Conservation (phyloP, 2,329 filamentous ascomycete genomes). For the Chaetomiaceae sp. region DNA sequence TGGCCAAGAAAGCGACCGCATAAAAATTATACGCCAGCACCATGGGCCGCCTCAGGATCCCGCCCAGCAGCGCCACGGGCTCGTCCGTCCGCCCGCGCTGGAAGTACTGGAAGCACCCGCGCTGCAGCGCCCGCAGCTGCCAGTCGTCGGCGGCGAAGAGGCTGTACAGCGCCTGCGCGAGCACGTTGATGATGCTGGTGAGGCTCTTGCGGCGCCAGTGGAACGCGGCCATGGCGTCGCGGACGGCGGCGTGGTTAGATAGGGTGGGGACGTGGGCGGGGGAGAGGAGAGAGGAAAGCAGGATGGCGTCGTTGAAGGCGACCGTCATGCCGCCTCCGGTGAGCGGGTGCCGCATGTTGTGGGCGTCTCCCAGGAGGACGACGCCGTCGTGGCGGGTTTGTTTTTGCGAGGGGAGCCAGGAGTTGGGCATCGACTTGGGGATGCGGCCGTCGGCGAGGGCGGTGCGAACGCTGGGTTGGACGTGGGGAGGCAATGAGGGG, state of each 20-base stretch:
- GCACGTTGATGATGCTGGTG: conserved; percentile 89
- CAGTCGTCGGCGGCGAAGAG: conserved; percentile 83
- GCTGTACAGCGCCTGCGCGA: conserved; percentile 89
- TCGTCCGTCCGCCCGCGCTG: conserved; percentile 69
- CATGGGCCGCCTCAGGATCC: conserved; percentile 71
- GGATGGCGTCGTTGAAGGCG: conserved; percentile 83
- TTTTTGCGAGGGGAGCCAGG: conserved; percentile 73
- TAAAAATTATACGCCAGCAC: conserved; percentile 93
- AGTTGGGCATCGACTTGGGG: conserved; percentile 87
- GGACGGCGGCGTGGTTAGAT: conserved; percentile 60
- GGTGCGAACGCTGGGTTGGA: conserved; percentile 68
- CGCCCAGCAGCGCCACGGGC: conserved; percentile 76
- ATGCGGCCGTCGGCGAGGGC: conserved; percentile 77
- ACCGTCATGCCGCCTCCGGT: conserved; percentile 98
- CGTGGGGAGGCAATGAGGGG: conserved; percentile 66
- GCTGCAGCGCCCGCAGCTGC: conserved; percentile 74
- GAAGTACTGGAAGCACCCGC: conserved; percentile 93
- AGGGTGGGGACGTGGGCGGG: conserved; percentile 66
- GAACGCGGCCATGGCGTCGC: conserved; percentile 66
- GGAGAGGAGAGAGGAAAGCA: conserved; percentile 69
- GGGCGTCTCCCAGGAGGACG: conserved; percentile 83
- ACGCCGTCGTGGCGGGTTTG: conserved; percentile 62
- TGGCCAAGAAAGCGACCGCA: conserved; percentile 79
- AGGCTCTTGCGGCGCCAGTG: conserved; percentile 83
- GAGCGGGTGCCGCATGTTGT: conserved; percentile 99